Evolutionary conservation across 2,329 filamentous ascomycete genomes (phyloP).

Genomic region (Hymenoscyphus albidus): DNA sequence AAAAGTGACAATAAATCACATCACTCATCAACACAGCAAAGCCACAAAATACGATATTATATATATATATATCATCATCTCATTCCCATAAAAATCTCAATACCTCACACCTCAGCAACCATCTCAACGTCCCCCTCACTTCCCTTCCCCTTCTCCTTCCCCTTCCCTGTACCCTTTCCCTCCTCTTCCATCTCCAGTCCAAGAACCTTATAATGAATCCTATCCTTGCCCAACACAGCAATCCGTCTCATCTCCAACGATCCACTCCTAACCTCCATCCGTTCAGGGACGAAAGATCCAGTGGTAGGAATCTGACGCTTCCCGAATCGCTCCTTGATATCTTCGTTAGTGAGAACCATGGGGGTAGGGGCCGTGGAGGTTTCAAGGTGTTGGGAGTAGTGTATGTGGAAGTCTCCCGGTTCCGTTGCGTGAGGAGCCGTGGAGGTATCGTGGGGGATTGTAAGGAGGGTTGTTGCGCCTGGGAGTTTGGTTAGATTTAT

Average conservation of each 20-base stretch:
- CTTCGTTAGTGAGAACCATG: conserved; percentile 20
- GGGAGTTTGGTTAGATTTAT: not conserved
- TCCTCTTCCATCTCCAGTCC: not conserved
- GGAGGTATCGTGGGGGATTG: conserved; percentile 23
- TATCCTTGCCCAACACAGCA: conserved; percentile 28
- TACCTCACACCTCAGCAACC: not conserved
- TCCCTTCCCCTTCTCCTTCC: not conserved
- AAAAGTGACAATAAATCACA: not conserved
- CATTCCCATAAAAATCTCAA: not conserved
- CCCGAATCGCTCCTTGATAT: conserved; percentile 20
- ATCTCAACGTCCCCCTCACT: not conserved
- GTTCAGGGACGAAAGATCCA: conserved; percentile 25
- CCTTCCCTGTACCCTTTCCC: not conserved
- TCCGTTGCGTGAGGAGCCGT: not conserved
- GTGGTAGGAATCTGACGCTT: conserved; percentile 18
- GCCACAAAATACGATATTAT: not conserved
- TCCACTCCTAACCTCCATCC: conserved; percentile 19
- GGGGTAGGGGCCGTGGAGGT: conserved; percentile 7
- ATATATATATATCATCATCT: not conserved
- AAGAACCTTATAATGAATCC: conserved; percentile 31
- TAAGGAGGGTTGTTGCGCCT: conserved; percentile 26
- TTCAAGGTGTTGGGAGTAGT: conserved; percentile 14
- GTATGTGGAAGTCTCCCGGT: conserved; percentile 7
- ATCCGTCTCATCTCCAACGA: conserved; percentile 23
- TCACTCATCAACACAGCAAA: not conserved